Evolutionary conservation across 176 grass and related monocot species (phyloP), one percentile per base, ranked within the genome.

Genomic region (Oryza rufipogon): DNA sequence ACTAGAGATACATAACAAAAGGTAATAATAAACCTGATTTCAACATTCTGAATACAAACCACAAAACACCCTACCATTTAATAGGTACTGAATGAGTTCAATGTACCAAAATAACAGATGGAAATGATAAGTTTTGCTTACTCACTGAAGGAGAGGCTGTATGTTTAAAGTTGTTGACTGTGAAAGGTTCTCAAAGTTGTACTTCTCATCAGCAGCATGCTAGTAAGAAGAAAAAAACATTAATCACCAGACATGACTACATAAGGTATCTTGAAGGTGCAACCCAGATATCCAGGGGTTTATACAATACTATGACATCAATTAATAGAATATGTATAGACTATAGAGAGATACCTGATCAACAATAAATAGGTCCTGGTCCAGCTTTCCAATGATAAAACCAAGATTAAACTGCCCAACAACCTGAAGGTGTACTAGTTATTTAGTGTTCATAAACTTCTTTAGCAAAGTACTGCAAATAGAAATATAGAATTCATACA

Each of bases 161-260:
- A 95, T 38, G 74, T 91, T 98, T 87, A 95, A 95, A 68, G 80
- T 95, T 76, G 96, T 98, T 87, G 96, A 95, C 45, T 87, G 89
- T 68, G 96, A 98, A 58, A 98, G 89, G 54, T 83, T 88, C 89
- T 98, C 96, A 81, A 91, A 98, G 82, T 95, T 98, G 86, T 90
- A 94, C 78, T 98, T 95, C 83, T 98, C 96, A 94, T 98, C 96
- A 80, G 93, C 93, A 78, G 96, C 96, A 93, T 98, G 96, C 96
- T 98, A 81, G 66, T 76, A 91, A 77, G 22, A 91, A 77, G 22
- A 85, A 82, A 84, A 73, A 47, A 90, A 48, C 3, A 56, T 76
- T 66, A 89, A 76, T 54, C 22, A 19, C 1, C 17, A 77, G 34
- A 74, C 6, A 79, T 68, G 25, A 49, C 58, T 63, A 74, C 14